These are phyloP conservation scores for Trypanosoma caninum DNA, from an alignment of 208 protist genomes.

Conservation along the genomic window DNA sequence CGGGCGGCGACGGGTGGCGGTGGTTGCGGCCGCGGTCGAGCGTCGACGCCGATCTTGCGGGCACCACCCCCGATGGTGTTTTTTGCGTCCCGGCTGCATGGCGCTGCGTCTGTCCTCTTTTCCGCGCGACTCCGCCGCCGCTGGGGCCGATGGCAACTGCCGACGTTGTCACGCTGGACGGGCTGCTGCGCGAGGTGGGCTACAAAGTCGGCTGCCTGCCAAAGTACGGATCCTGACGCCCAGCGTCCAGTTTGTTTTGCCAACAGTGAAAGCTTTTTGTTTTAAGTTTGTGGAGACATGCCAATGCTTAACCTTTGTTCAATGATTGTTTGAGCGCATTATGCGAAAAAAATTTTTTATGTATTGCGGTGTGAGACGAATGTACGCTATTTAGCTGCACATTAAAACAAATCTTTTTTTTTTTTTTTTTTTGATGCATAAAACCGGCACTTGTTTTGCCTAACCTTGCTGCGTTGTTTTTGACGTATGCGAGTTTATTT, in stretches of 20 bases:
- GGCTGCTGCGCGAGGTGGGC: conserved; percentile 45
- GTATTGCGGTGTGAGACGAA: no score
- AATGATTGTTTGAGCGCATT: no score
- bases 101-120: conserved; percentile 1
- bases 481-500: no score
- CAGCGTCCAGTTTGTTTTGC: neutral
- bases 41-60: conserved; percentile 8
- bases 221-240: conserved; percentile 47
- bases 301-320: no score
- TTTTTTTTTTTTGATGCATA: conserved; percentile 9
- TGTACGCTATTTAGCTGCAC: no score
- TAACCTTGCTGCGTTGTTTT: no score
- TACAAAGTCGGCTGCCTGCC: conserved; percentile 56
- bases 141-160: neutral
- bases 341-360: no score
- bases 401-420: no score
- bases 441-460: no score
- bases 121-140: neutral
- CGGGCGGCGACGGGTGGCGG: neutral
- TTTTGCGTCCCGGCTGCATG: neutral
- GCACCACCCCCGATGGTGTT: neutral
- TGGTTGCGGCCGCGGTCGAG: conserved; percentile 46
- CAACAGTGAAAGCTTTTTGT: no score
- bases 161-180: conserved; percentile 35
- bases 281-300: no score